Percentiles rank a stretch among this genome's conserved stretches.
These are phyloP conservation scores for Candida sanyiensis DNA, from an alignment of 805 yeast species.

Conservation along the genomic window DNA sequence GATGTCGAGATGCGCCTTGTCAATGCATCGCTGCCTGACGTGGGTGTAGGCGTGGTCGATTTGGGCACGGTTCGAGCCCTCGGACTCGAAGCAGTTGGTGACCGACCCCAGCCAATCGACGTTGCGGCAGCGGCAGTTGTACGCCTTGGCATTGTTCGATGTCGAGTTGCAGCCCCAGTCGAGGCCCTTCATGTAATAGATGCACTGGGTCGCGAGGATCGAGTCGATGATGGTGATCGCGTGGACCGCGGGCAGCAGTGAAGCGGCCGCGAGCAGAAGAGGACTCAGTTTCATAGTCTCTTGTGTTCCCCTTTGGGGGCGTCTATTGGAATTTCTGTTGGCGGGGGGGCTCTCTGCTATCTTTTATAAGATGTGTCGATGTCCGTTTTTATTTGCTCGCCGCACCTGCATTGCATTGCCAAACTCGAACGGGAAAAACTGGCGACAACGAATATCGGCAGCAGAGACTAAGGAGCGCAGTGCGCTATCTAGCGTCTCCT, in stretches of 20 bases:
- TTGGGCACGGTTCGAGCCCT: constrained; percentile 21
- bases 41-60: constrained; percentile 37
- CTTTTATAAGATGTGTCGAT: too few relatives aligned
- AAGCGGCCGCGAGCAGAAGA: constrained; percentile 1
- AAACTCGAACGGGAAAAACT: too few relatives aligned
- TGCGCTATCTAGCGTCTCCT: too few relatives aligned
- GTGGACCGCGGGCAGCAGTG: constrained; percentile 2
- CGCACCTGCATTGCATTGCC: too few relatives aligned
- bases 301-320: too few relatives aligned
- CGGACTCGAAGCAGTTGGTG: constrained; percentile 35
- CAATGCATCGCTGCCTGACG: constrained; percentile 31
- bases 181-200: constrained; percentile 33
- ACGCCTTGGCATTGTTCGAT: constrained; percentile 29
- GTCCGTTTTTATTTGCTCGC: too few relatives aligned
- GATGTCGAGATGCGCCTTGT: constrained; percentile 31
- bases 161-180: constrained; percentile 41
- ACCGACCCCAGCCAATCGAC: constrained; percentile 40
- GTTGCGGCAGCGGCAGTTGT: constrained; percentile 37
- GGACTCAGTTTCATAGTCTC: constrained; percentile 3
- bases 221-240: constrained; percentile 30
- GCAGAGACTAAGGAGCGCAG: too few relatives aligned
- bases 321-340: too few relatives aligned
- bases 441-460: too few relatives aligned
- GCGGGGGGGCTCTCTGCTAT: too few relatives aligned
- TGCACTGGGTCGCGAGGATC: constrained; percentile 35